Percentiles rank a stretch among this genome's conserved stretches.
phyloP scores from a whole-genome alignment of 2,329 filamentous ascomycete genomes.

The Colletotrichum liriopes region DNA sequence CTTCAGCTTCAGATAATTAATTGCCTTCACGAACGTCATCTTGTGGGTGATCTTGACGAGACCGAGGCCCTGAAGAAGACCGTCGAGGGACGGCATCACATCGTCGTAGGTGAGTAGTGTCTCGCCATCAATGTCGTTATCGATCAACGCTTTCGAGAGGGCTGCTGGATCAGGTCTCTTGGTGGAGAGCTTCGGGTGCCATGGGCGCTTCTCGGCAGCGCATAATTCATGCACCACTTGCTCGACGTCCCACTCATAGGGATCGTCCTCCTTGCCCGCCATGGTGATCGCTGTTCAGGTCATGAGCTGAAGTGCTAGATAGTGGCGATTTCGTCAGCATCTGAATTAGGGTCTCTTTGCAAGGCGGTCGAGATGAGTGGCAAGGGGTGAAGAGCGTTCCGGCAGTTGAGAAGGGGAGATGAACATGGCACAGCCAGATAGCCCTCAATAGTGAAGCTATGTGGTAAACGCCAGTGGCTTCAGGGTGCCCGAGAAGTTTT shows the following conservation, averaged over 20 bases:
- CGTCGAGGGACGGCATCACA: constrained; percentile 61
- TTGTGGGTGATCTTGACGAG: constrained; percentile 73
- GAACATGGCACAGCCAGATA: not conserved
- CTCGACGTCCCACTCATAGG: constrained; percentile 81
- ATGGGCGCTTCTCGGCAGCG: constrained; percentile 62
- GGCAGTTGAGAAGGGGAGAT: not conserved
- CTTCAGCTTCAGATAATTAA: constrained; percentile 53
- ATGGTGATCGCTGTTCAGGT: constrained; percentile 44
- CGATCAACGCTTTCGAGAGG: constrained; percentile 70
- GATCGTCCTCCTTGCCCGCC: constrained; percentile 68
- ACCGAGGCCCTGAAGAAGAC: constrained; percentile 68
- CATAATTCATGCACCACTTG: constrained; percentile 79
- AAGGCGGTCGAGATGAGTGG: not conserved
- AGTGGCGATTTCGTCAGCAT: not conserved
- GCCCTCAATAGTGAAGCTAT: not conserved
- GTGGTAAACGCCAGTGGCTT: not conserved
- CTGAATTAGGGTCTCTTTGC: not conserved
- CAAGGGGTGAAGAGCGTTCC: not conserved
- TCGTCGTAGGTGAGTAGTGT: constrained; percentile 73
- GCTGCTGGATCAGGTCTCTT: constrained; percentile 65
- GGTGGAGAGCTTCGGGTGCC: constrained; percentile 55
- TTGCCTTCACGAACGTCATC: constrained; percentile 69
- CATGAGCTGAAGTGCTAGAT: constrained; percentile 11
- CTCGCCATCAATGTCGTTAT: constrained; percentile 77
- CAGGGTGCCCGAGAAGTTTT: not conserved